Base-by-base conservation (phyloP, 2,329 filamentous ascomycete species). In the Fusarium equiseti region DNA sequence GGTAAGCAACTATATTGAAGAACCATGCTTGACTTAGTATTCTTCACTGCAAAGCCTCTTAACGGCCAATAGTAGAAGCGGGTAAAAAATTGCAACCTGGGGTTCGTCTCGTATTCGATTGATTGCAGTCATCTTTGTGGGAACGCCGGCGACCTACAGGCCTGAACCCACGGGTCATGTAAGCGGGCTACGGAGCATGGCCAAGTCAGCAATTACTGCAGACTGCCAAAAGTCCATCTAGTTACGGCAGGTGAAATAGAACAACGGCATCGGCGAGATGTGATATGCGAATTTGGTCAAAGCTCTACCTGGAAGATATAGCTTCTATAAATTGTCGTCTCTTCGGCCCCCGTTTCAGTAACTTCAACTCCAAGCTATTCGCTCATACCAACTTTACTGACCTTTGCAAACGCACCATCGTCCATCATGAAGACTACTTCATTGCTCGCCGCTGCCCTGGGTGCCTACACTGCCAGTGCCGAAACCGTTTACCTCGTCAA, bases 401-500 rank as follows among this genome's bases (percentile, higher is more conserved):
- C 8, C 12, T 20, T 44, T 22, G 4, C 4, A 24, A 32, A 22
- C 5, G 1, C 18, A n/a, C 16, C 2, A 7, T 7, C 5, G 0
- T 7, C 1, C 10, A 38, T 3, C n/a, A 60, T 44, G 59, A 61
- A 60, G 15, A 24, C 50, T 13, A 31, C n/a, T 0, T 7, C 44
- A 0, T 15, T 61, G 11, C 43, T 60, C 1, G 11, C 35, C 1
- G 2, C 22, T 18, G 7, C 10, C 8, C 10, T 51, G 0, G 2
- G 27, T 5, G 16, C 29, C 0, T 15, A 7, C 1, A 1, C n/a
- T 0, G 35, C 32, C 5, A 20, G 22, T 0, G 59, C 31, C 1
- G 48, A 60, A 1, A 35, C 27, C 1, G 22, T 62, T 0, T 62
- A 62, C 5, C 59, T 62, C 2, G 59, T 62, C 8, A 51, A 62